Conservation (phyloP, 129 eudicot species). For the Flaveria sonorensis region DNA sequence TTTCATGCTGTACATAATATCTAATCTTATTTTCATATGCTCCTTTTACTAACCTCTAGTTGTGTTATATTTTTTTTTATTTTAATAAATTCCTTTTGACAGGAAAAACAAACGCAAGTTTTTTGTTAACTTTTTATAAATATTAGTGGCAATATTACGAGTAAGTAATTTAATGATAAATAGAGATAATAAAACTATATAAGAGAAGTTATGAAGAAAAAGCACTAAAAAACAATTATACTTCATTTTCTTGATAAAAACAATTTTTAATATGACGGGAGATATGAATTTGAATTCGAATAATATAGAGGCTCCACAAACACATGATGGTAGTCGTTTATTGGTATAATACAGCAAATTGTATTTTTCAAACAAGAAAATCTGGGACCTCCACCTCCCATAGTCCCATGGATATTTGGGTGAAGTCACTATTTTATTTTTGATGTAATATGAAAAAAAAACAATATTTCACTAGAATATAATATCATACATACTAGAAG, state of each 20-base stretch:
- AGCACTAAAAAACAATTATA: background rate
- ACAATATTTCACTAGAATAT: constrained; percentile 12
- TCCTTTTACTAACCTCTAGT: too few species aligned
- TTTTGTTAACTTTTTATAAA: too few species aligned
- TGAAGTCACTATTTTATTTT: constrained; percentile 25
- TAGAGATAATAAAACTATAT: too few species aligned
- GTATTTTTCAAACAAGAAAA: constrained; percentile 39
- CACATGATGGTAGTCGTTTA: constrained; percentile 34
- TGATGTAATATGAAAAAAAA: constrained; percentile 25
- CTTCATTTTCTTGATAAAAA: too few species aligned
- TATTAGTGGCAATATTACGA: too few species aligned
- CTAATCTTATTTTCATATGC: too few species aligned
- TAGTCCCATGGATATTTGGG: constrained; percentile 23
- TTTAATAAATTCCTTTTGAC: too few species aligned
- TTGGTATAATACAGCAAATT: constrained; percentile 41
- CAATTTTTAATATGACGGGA: constrained; percentile 3
- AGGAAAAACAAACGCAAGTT: too few species aligned
- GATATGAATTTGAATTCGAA: constrained; percentile 11
- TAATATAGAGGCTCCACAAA: constrained; percentile 41
- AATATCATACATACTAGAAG: constrained; percentile 14
- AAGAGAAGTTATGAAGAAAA: background rate
- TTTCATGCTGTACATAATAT: too few species aligned
- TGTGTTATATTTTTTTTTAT: too few species aligned
- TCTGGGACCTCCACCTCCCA: constrained; percentile 37
- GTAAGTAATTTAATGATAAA: too few species aligned